phyloP scores from a whole-genome alignment of 1,284 basidiomycete species.

The Xanthoconium separans region DNA sequence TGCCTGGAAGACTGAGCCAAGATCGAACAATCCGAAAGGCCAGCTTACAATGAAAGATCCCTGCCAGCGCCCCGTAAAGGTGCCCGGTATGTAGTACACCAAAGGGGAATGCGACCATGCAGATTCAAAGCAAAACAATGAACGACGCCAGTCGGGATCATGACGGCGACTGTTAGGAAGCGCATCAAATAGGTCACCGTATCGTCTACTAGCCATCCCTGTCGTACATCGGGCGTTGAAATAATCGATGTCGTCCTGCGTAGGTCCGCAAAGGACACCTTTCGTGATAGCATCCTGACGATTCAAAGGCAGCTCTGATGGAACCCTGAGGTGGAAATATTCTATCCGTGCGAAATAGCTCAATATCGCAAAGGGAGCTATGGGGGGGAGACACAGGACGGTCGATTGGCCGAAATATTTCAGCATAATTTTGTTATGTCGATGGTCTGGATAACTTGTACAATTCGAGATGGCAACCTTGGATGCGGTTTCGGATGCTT shows the following conservation, averaged over 20 bases:
- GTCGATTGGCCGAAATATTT: slow-evolving; percentile 42
- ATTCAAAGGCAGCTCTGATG: slow-evolving; percentile 36
- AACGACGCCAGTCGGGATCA: slow-evolving; percentile 34
- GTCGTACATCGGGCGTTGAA: slow-evolving; percentile 43
- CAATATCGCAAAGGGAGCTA: slow-evolving; percentile 45
- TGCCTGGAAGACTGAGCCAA: slow-evolving; percentile 30
- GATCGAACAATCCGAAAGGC: neutral
- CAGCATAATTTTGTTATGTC: slow-evolving; percentile 31
- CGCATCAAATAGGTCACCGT: slow-evolving; percentile 23
- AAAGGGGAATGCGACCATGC: neutral
- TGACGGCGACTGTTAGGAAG: slow-evolving; percentile 31
- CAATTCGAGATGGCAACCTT: slow-evolving; percentile 2
- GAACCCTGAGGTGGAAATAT: slow-evolving; percentile 33
- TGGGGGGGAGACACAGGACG: slow-evolving; percentile 38
- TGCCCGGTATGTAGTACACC: slow-evolving; percentile 39
- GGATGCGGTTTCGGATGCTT: slow-evolving; percentile 2
- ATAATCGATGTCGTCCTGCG: slow-evolving; percentile 43
- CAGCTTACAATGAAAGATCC: slow-evolving; percentile 44
- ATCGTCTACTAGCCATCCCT: slow-evolving; percentile 26
- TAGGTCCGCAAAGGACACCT: slow-evolving; percentile 36
- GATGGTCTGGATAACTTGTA: slow-evolving; percentile 26
- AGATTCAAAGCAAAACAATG: slow-evolving; percentile 11
- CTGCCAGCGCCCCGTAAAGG: slow-evolving; percentile 46
- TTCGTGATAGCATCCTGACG: slow-evolving; percentile 25
- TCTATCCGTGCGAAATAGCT: slow-evolving; percentile 47